Evolutionary conservation across 495 filamentous ascomycete species (phyloP), one percentile per base, ranked within the genome.

Genomic region (Stereocaulon alpinum): DNA sequence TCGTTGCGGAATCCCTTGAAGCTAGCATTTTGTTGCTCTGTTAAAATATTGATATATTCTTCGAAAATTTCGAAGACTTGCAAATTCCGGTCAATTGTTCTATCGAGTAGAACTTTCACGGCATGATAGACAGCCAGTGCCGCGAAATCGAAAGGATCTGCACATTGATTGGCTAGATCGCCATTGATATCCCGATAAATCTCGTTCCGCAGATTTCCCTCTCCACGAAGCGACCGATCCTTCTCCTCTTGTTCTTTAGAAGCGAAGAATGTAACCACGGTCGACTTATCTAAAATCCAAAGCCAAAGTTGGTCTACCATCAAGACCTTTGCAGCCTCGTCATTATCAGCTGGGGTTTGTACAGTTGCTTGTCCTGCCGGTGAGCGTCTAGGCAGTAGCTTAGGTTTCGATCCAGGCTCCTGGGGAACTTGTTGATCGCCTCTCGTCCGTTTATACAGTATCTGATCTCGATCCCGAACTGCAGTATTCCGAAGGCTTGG

Each of bases 221-320:
- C 72, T 0, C 51, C 20, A 24, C 56, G 60, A 40, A 49, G 20
- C 14, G 57, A 51, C 24, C 30, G 20, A 43, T 65, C 63, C 18
- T 58, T 48, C 11, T 66, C 61, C 9, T 66, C 63, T 40, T 61
- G 29, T 40, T 66, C 64, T 22, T 64, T 59, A 7, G 59, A 55
- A 49, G 65, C 40, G 17, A 63, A 62, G 27, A 65, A 65, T 17
- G 65, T 67, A 24, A 65, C 44, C 10, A 64, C 57, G 2, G 58
- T 67, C 32, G 59, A 55, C 2, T 50, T 55, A 51, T 85, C 77
- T 4, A 85, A 75, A 17, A 83, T 78, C 81, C 82, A 87, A 1
- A 86, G 67, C 84, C 84, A 86, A 7, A 87, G 72, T 60, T 86
- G 82, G 60, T 86, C 83, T 11, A 87, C 82, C 82, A 86, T 86